Conservation (phyloP, 805 yeast genomes). For the Tetrapisispora fleetii region DNA sequence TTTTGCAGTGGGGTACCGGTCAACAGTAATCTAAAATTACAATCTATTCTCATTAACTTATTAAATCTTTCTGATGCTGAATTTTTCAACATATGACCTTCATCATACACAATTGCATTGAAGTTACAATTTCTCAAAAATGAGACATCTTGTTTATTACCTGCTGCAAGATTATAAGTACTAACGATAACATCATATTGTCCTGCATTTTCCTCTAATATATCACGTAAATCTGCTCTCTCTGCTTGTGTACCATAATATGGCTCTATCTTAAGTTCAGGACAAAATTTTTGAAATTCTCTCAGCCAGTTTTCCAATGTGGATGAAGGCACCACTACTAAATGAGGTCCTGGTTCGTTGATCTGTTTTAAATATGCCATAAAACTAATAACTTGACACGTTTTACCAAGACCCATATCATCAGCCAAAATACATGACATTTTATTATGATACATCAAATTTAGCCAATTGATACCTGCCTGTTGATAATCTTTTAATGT, state of each 20-base stretch:
- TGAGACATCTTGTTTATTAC: slow-evolving; percentile 69
- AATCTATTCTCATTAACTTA: slow-evolving; percentile 76
- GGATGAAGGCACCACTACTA: slow-evolving; percentile 92
- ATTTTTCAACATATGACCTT: slow-evolving; percentile 94
- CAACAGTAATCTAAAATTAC: slow-evolving; percentile 72
- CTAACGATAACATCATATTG: slow-evolving; percentile 85
- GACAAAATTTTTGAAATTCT: slow-evolving; percentile 85
- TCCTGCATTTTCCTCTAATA: slow-evolving; percentile 41
- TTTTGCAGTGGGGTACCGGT: slow-evolving; percentile 98
- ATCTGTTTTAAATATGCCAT: slow-evolving; percentile 71
- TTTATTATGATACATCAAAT: slow-evolving; percentile 62
- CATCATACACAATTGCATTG: slow-evolving; percentile 89
- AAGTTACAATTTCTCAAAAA: slow-evolving; percentile 68
- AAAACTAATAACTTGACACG: slow-evolving; percentile 91
- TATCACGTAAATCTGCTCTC: slow-evolving; percentile 74
- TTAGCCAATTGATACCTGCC: slow-evolving; percentile 94
- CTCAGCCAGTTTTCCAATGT: slow-evolving; percentile 96
- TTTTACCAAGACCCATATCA: slow-evolving; percentile 97
- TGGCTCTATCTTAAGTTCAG: slow-evolving; percentile 72
- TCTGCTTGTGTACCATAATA: slow-evolving; percentile 85
- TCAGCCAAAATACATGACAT: slow-evolving; percentile 93
- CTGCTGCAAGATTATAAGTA: slow-evolving; percentile 86
- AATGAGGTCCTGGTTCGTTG: slow-evolving; percentile 63
- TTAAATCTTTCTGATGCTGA: slow-evolving; percentile 77
- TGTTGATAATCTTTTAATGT: slow-evolving; percentile 83